These are phyloP conservation scores for Saxophila tyrrhenica DNA, from an alignment of 495 filamentous ascomycete species.

Conservation along the genomic window DNA sequence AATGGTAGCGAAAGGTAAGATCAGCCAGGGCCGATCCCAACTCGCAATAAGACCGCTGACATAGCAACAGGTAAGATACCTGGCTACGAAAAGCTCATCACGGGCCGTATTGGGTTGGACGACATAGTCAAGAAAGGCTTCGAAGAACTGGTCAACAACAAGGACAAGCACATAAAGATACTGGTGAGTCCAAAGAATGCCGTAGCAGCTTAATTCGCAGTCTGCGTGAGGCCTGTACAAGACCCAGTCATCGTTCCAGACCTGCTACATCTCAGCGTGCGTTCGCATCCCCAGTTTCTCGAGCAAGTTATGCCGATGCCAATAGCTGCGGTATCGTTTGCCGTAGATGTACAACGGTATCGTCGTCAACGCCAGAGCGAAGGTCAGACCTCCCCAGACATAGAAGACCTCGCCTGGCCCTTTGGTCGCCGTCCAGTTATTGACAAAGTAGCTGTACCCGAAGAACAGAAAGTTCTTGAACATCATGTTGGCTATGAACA, in stretches of 20 bases:
- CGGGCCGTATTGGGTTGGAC: constrained; percentile 22
- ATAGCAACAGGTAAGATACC: constrained; percentile 20
- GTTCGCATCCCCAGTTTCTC: neutral
- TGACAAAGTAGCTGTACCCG: neutral
- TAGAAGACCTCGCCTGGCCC: neutral
- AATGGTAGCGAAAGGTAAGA: constrained; percentile 19
- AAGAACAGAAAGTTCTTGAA: neutral
- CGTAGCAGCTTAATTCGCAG: neutral
- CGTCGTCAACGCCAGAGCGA: neutral
- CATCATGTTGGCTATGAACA: constrained; percentile 23
- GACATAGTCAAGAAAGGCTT: constrained; percentile 23
- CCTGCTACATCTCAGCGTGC: neutral
- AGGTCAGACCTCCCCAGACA: neutral
- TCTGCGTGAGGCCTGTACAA: neutral
- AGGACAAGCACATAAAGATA: constrained; percentile 26
- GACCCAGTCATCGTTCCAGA: too few relatives aligned
- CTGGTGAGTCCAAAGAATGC: constrained; percentile 20
- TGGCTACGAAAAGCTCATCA: constrained; percentile 24
- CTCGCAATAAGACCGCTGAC: neutral
- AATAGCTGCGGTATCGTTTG: neutral
- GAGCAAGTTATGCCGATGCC: neutral
- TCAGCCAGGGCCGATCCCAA: too few relatives aligned
- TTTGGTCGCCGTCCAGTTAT: neutral
- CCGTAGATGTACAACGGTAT: neutral
- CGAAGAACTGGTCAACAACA: constrained; percentile 21